phyloP scores from a whole-genome alignment of 192 early-diverging fungal species.

The Diversispora eburnea region DNA sequence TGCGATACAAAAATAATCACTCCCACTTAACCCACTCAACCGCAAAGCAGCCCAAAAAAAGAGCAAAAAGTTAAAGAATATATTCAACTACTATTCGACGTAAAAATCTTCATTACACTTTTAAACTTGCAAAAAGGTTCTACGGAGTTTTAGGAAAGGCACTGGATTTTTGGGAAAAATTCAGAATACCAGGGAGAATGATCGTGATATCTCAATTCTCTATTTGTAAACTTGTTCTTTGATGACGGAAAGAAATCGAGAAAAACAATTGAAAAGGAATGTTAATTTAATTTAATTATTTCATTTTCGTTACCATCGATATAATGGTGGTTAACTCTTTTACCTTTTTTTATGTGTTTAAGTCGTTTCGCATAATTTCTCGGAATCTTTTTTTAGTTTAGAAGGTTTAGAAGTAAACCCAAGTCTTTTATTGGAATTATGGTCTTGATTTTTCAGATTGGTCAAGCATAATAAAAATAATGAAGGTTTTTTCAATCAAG shows the following conservation, averaged over 20 bases:
- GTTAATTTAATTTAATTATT: conserved; percentile 28
- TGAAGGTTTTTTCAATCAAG: conserved; percentile 33
- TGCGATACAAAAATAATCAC: no score
- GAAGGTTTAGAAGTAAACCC: conserved; percentile 17
- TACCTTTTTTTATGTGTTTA: no score
- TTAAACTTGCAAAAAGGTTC: conserved; percentile 38
- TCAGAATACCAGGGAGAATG: neutral
- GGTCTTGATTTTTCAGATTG: conserved; percentile 19
- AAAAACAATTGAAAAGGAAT: conserved; percentile 33
- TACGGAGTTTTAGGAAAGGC: conserved; percentile 31
- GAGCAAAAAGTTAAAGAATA: conserved; percentile 25
- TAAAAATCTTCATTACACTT: conserved; percentile 33
- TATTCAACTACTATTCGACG: conserved; percentile 33
- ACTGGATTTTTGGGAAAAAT: conserved; percentile 21
- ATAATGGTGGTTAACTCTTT: neutral
- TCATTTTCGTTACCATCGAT: neutral
- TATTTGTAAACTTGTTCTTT: conserved; percentile 21
- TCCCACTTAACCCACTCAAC: neutral
- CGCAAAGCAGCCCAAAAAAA: neutral
- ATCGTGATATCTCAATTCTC: neutral
- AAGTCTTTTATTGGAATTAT: conserved; percentile 16
- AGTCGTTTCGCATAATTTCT: conserved; percentile 8
- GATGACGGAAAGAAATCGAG: conserved; percentile 34
- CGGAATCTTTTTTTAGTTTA: neutral
- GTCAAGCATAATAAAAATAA: conserved; percentile 12